Evolutionary conservation across 345 rosid species (phyloP).

Genomic region (Populus euphratica): DNA sequence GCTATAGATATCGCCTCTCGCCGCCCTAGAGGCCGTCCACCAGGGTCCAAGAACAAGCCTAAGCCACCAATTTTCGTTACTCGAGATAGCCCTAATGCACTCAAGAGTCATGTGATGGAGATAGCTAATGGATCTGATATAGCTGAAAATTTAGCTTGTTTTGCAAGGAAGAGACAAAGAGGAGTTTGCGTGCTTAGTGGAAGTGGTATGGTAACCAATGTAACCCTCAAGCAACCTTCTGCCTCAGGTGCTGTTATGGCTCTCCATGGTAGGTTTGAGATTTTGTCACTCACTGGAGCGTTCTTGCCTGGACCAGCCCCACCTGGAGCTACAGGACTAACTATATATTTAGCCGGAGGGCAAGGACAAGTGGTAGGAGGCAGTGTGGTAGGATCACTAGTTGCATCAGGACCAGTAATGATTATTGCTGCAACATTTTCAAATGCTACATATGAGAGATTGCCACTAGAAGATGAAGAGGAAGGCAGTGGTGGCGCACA

Average conservation of each 20-base stretch:
- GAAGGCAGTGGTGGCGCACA: slow-evolving; percentile 14
- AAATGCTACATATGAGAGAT: slow-evolving; percentile 28
- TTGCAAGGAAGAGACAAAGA: slow-evolving; percentile 52
- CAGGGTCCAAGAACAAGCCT: slow-evolving; percentile 46
- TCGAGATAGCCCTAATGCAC: slow-evolving; percentile 66
- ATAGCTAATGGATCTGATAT: slow-evolving; percentile 56
- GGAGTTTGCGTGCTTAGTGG: slow-evolving; percentile 61
- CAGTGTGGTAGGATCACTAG: slow-evolving; percentile 23
- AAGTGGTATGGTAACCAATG: slow-evolving; percentile 60
- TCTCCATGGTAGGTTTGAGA: slow-evolving; percentile 26
- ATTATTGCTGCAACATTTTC: slow-evolving; percentile 27
- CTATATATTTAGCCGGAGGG: slow-evolving; percentile 29
- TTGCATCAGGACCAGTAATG: slow-evolving; percentile 30
- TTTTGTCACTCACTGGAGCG: slow-evolving; percentile 23
- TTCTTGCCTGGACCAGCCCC: slow-evolving; percentile 27
- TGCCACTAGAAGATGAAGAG: slow-evolving; percentile 27
- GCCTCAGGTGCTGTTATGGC: slow-evolving; percentile 29
- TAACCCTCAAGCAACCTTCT: slow-evolving; percentile 55
- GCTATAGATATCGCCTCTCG: slow-evolving; percentile 50
- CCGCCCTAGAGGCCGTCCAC: slow-evolving; percentile 60
- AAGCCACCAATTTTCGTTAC: slow-evolving; percentile 69
- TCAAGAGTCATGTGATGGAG: slow-evolving; percentile 65
- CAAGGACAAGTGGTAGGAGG: slow-evolving; percentile 33
- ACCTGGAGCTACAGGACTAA: slow-evolving; percentile 22
- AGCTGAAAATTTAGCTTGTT: slow-evolving; percentile 53